Evolutionary conservation across 2,329 filamentous ascomycete species (phyloP).

Genomic region (Trichothecium roseum): DNA sequence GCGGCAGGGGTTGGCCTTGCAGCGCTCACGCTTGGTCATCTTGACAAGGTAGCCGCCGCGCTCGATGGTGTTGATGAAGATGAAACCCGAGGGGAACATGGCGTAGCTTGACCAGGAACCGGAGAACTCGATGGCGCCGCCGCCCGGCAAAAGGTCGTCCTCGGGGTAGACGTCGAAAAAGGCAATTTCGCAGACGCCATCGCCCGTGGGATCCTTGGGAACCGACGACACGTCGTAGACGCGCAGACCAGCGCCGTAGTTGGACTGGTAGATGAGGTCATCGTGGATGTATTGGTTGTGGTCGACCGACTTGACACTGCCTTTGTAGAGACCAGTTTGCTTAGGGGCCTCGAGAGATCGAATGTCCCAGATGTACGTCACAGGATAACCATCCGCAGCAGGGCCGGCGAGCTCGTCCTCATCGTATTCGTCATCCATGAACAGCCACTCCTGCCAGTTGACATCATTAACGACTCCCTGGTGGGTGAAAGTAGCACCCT

Average conservation of each 20-base stretch:
- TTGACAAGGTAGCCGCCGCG: conserved; percentile 28
- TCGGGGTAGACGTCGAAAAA: conserved; percentile 38
- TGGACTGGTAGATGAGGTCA: conserved; percentile 31
- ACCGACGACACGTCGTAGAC: conserved; percentile 21
- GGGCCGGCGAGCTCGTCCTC: conserved; percentile 27
- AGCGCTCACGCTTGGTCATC: conserved; percentile 12
- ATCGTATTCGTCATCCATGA: conserved; percentile 40
- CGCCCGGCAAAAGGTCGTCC: conserved; percentile 27
- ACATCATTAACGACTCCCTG: conserved; percentile 42
- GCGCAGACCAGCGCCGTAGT: conserved; percentile 33
- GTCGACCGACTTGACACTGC: conserved; percentile 24
- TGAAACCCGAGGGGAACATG: conserved; percentile 28
- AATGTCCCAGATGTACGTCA: conserved; percentile 40
- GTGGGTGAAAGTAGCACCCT: conserved; percentile 47
- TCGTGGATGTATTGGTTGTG: conserved; percentile 34
- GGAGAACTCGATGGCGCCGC: conserved; percentile 23
- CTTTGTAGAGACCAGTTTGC: conserved; percentile 30
- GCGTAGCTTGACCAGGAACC: conserved; percentile 35
- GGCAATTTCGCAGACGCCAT: conserved; percentile 28
- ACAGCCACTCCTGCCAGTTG: conserved; percentile 28
- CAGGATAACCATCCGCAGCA: conserved; percentile 29
- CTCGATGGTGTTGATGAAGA: conserved; percentile 33
- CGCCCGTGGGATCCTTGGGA: conserved; percentile 23
- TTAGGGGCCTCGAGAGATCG: conserved; percentile 26
- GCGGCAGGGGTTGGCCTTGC: conserved; percentile 10